These are phyloP conservation scores for Ramularia collo-cygni DNA, from an alignment of 2,329 filamentous ascomycete genomes.

Conservation along the genomic window DNA sequence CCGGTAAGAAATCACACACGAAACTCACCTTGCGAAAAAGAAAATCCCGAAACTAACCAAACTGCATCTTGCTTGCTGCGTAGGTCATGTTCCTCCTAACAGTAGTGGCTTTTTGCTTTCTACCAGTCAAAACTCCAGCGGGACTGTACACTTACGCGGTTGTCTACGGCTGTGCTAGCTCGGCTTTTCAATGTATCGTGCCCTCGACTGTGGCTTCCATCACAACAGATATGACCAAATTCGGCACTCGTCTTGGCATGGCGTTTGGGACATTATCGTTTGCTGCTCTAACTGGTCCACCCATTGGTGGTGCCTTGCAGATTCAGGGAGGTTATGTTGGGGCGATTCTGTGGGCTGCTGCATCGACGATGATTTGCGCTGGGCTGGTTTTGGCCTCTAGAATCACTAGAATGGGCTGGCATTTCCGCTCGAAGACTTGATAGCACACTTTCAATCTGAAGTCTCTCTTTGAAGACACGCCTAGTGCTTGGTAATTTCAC, in stretches of 20 bases:
- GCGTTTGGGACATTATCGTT: constrained; percentile 40
- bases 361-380: constrained; percentile 13
- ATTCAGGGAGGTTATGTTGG: constrained; percentile 36
- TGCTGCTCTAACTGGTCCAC: constrained; percentile 40
- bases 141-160: constrained; percentile 40
- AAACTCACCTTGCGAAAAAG: too few species aligned
- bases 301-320: constrained; percentile 42
- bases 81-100: constrained; percentile 37
- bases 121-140: constrained; percentile 37
- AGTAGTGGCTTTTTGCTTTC: constrained; percentile 52
- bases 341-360: constrained; percentile 39
- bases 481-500: too few species aligned
- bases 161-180: constrained; percentile 40
- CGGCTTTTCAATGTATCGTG: constrained; percentile 41
- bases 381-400: constrained; percentile 20
- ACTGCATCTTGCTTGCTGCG: too few species aligned
- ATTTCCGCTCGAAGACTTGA: constrained; percentile 4
- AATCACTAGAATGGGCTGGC: constrained; percentile 21
- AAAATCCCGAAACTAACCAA: too few species aligned
- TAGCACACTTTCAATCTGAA: too few species aligned
- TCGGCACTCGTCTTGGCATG: constrained; percentile 44
- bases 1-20: constrained; percentile 21
- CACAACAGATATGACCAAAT: constrained; percentile 40
- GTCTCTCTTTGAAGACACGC: too few species aligned
- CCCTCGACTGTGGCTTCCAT: constrained; percentile 38